A percentile compares a stretch with the other conserved stretches of the same genome.
Evolutionary conservation across 139 green algal genomes (phyloP).

Genomic region (Choricystis sp.): DNA sequence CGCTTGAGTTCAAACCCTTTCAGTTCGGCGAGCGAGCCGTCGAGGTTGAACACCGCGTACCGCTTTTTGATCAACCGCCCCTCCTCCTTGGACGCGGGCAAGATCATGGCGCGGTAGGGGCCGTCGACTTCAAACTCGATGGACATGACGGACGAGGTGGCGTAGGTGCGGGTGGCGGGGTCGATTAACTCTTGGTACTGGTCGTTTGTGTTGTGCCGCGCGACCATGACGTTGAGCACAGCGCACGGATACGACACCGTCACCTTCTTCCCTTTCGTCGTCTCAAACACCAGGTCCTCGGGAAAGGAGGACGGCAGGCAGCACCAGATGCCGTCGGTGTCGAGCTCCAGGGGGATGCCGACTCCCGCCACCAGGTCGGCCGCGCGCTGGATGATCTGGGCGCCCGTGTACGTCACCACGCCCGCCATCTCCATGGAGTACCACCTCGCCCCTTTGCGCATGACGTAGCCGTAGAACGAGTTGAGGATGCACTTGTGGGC

Average conservation of each 20-base stretch:
- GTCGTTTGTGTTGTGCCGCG: conserved; percentile 87
- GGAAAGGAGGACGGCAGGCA: conserved; percentile 79
- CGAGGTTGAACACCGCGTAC: conserved; percentile 90
- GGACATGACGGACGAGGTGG: conserved; percentile 68
- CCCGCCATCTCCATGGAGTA: conserved; percentile 99
- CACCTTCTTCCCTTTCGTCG: conserved; percentile 45
- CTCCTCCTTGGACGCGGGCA: conserved; percentile 92
- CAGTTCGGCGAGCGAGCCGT: conserved; percentile 84
- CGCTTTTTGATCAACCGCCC: conserved; percentile 98
- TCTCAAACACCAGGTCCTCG: conserved; percentile 62
- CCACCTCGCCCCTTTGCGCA: conserved; percentile 87
- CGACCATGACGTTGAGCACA: conserved; percentile 95
- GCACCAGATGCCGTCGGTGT: conserved; percentile 99
- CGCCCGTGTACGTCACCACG: conserved; percentile 90
- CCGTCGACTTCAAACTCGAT: conserved; percentile 97
- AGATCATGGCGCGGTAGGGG: conserved; percentile 84
- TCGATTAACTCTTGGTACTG: conserved; percentile 69
- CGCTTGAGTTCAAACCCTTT: conserved; percentile 96
- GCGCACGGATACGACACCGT: conserved; percentile 85
- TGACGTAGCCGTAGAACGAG: conserved; percentile 92
- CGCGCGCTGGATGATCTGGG: conserved; percentile 87
- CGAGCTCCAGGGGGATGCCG: conserved; percentile 84
- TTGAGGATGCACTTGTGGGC: conserved; percentile 99
- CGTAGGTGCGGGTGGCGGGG: conserved; percentile 36
- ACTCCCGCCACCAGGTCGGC: conserved; percentile 52